phyloP scores from a whole-genome alignment of 164 flowering plant species.

The Sedum album region DNA sequence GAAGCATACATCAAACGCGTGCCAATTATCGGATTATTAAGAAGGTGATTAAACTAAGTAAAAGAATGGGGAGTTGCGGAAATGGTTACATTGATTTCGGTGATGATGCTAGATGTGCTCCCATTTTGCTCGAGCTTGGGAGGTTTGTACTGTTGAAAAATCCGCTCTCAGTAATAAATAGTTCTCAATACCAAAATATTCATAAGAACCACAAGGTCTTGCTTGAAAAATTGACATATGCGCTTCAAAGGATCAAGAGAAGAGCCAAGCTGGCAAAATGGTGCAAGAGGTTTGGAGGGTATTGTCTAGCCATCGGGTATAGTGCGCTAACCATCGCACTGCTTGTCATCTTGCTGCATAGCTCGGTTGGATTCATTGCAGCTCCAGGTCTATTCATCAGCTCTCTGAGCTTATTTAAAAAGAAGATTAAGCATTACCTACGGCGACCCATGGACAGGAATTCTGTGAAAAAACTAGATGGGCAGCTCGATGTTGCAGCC shows the following conservation, averaged over 20 bases:
- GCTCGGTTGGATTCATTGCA: conserved; percentile 44
- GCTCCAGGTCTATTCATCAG: conserved; percentile 32
- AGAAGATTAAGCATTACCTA: conserved; percentile 9
- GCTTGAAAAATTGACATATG: conserved; percentile 27
- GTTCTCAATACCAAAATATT: conserved; percentile 20
- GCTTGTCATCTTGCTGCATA: conserved; percentile 38
- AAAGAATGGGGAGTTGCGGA: no score
- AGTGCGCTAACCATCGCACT: conserved; percentile 26
- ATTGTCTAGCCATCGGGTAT: conserved; percentile 25
- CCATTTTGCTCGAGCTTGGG: conserved; percentile 30
- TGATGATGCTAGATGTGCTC: conserved; percentile 15
- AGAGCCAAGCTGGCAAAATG: conserved; percentile 20
- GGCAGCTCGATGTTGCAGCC: conserved; percentile 61
- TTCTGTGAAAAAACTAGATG: conserved; percentile 14
- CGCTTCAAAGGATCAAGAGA: conserved; percentile 23
- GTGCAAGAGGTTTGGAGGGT: conserved; percentile 30
- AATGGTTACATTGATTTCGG: no score
- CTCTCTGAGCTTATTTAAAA: conserved; percentile 15
- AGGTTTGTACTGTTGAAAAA: conserved; percentile 32
- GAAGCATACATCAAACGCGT: no score
- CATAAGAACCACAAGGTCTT: conserved; percentile 27
- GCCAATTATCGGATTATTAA: no score
- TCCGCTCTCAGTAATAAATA: conserved; percentile 35
- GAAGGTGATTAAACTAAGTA: no score
- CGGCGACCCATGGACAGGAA: neutral